A percentile compares a stretch with the other conserved stretches of the same genome.
Conservation (phyloP, 805 yeast species). For the Candida orba region DNA sequence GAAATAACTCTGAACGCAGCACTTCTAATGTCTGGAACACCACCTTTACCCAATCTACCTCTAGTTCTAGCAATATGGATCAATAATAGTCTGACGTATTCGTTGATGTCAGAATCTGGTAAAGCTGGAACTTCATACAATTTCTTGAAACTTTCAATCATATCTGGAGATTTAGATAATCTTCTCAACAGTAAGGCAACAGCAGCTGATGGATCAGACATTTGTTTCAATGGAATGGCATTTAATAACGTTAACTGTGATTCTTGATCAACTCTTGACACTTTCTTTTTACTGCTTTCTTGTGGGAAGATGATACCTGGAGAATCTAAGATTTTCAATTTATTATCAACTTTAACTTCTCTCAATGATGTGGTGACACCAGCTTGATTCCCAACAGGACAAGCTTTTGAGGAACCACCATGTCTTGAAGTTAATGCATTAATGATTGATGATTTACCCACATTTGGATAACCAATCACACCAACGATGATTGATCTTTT, state of each 20-base stretch:
- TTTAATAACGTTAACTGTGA: slow-evolving; percentile 86
- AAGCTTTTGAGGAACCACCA: slow-evolving; percentile 63
- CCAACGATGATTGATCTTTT: slow-evolving; percentile 90
- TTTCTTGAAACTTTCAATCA: slow-evolving; percentile 68
- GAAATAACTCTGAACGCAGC: slow-evolving; percentile 78
- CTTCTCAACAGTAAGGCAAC: slow-evolving; percentile 70
- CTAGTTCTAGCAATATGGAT: slow-evolving; percentile 89
- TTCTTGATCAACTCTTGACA: slow-evolving; percentile 54
- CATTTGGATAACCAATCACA: slow-evolving; percentile 96
- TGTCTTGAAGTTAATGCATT: slow-evolving; percentile 82
- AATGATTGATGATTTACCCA: slow-evolving; percentile 91
- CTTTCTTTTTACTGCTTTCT: slow-evolving; percentile 43
- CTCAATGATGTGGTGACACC: slow-evolving; percentile 92
- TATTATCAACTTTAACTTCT: slow-evolving; percentile 87
- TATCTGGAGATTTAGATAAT: slow-evolving; percentile 62
- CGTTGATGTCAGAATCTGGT: slow-evolving; percentile 63
- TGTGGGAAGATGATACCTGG: slow-evolving; percentile 96
- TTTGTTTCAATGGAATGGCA: slow-evolving; percentile 82
- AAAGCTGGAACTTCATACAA: slow-evolving; percentile 78
- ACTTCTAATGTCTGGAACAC: slow-evolving; percentile 80
- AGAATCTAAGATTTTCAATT: slow-evolving; percentile 82
- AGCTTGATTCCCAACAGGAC: slow-evolving; percentile 97
- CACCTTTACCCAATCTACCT: slow-evolving; percentile 90
- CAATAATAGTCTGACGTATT: slow-evolving; percentile 76
- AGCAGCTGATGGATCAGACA: slow-evolving; percentile 79